A percentile compares a stretch with the other conserved stretches of the same genome.
These are phyloP conservation scores for Pneumocystis carinii DNA, from an alignment of 1,139 yeast genomes.

Conservation along the genomic window DNA sequence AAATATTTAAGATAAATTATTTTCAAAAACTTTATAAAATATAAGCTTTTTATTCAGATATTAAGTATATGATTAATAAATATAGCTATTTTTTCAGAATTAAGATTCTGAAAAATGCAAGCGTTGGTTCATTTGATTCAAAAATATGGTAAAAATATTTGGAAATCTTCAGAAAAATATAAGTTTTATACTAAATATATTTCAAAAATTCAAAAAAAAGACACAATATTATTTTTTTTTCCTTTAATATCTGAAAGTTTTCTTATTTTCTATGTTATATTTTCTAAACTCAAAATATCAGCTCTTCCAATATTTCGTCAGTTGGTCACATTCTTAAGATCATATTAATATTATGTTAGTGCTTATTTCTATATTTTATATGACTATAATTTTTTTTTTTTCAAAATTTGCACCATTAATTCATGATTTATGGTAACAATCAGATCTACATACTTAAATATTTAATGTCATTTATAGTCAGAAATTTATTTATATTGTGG, in stretches of 20 bases:
- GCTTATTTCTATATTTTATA: background rate
- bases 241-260: background rate
- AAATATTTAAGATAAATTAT: no score
- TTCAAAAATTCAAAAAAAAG: background rate
- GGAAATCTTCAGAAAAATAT: background rate
- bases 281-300: background rate
- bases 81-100: no score
- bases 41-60: no score
- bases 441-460: background rate
- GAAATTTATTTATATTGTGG: background rate
- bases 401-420: background rate
- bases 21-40: no score
- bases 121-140: no score
- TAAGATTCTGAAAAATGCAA: no score
- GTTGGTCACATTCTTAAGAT: background rate
- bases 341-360: background rate
- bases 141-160: no score
- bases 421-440: background rate
- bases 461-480: background rate
- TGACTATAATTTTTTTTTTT: background rate
- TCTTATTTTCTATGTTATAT: background rate
- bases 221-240: background rate
- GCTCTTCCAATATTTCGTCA: background rate
- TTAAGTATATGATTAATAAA: no score
- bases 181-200: background rate